Evolutionary conservation across 2,329 filamentous ascomycete genomes (phyloP).

Genomic region (Epichloe festucae): DNA sequence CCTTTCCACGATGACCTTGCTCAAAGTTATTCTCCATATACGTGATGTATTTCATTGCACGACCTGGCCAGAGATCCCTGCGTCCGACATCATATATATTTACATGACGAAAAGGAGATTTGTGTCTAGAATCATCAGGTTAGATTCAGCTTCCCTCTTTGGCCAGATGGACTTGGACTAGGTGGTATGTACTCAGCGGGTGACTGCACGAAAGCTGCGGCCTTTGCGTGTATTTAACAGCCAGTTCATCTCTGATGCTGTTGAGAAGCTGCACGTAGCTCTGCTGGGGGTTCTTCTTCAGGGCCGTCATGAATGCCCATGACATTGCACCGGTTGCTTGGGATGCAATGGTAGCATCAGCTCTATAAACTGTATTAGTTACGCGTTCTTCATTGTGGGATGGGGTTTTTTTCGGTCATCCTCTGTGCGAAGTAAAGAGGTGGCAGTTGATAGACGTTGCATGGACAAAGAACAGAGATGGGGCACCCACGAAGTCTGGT

Average conservation of each 20-base stretch:
- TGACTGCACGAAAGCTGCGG: slow-evolving; percentile 96
- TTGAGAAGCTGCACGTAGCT: slow-evolving; percentile 95
- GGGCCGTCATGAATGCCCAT: slow-evolving; percentile 84
- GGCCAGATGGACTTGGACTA: slow-evolving; percentile 2
- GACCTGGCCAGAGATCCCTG: neutral
- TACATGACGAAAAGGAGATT: slow-evolving; percentile 52
- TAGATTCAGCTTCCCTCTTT: slow-evolving; percentile 7
- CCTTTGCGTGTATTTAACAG: slow-evolving; percentile 82
- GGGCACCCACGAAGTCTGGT: slow-evolving; percentile 72
- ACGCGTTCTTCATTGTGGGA: neutral
- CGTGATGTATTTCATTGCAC: neutral
- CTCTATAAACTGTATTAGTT: slow-evolving; percentile 34
- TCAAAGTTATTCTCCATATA: neutral
- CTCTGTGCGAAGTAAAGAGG: neutral
- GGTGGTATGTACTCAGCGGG: slow-evolving; percentile 61
- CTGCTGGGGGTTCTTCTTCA: slow-evolving; percentile 95
- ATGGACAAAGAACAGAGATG: slow-evolving; percentile 7
- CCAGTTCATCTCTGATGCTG: slow-evolving; percentile 85
- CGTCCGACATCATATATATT: slow-evolving; percentile 8
- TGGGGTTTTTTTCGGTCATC: neutral
- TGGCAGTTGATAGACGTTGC: neutral
- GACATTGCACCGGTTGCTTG: slow-evolving; percentile 97
- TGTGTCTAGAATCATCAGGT: slow-evolving; percentile 30
- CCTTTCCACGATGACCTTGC: neutral
- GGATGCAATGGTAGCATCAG: slow-evolving; percentile 81